Percentiles rank a stretch among this genome's conserved stretches.
phyloP scores from a whole-genome alignment of 257 asterid species.

The Salvia splendens region DNA sequence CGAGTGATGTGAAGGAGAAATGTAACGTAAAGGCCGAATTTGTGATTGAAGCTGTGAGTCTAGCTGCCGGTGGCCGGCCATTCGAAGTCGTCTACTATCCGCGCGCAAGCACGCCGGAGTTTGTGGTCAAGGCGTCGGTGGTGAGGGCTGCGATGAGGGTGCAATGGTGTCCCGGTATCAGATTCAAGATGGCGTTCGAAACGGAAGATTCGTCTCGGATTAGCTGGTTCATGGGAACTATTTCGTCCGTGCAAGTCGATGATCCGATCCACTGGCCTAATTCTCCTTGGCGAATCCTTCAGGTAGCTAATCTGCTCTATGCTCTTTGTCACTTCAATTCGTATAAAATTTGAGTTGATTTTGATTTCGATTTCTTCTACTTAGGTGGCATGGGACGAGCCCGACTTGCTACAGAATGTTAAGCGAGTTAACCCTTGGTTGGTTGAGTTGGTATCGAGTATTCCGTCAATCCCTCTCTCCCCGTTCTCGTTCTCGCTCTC shows the following conservation, averaged over 20 bases:
- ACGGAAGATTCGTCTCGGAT: constrained; percentile 68
- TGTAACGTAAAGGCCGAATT: constrained; percentile 49
- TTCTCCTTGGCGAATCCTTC: constrained; percentile 81
- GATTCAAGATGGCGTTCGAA: constrained; percentile 85
- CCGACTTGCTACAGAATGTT: constrained; percentile 73
- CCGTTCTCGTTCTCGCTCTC: constrained; percentile 49
- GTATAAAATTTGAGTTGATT: background rate
- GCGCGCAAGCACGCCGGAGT: constrained; percentile 70
- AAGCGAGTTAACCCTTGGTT: constrained; percentile 81
- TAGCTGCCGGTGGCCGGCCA: constrained; percentile 51
- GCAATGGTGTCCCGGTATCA: constrained; percentile 69
- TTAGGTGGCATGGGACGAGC: constrained; percentile 84
- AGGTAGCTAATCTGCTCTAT: constrained; percentile 37
- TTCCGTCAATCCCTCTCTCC: constrained; percentile 56
- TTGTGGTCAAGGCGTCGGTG: constrained; percentile 59
- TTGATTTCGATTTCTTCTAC: background rate
- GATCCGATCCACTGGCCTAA: constrained; percentile 72
- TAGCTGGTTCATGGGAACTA: constrained; percentile 72
- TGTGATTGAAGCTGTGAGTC: constrained; percentile 54
- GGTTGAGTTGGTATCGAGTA: constrained; percentile 61
- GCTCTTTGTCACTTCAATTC: background rate
- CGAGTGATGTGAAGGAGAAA: constrained; percentile 34
- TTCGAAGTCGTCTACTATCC: constrained; percentile 73
- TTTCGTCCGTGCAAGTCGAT: constrained; percentile 57
- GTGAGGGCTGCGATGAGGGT: constrained; percentile 65